Base-by-base conservation (phyloP, 306 rosid genomes). In the Abrus precatorius region DNA sequence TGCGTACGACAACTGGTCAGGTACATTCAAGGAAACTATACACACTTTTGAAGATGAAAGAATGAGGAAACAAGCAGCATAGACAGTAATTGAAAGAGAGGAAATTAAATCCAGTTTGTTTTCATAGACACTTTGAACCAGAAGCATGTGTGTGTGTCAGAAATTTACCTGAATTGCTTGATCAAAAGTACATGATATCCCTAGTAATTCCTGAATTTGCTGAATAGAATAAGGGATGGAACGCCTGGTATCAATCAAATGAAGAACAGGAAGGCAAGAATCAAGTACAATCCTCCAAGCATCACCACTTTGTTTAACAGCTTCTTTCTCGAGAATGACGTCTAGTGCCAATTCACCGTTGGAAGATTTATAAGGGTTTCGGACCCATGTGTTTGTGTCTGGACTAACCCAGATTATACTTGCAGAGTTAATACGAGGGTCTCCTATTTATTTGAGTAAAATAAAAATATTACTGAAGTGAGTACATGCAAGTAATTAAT, bases 281-380 rank as follows among this genome's bases (percentile, higher is more conserved):
- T 95, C 98, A 2, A 91, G 85, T 10, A 93, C 88, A 74, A 85
- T 87, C 85, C 99, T 95, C 99, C 99, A 95, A 30, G 99, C 97
- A 87, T 95, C 99, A 45, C 99, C 99, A 60, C 88, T 92, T 85
- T 85, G 88, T 76, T 93, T 95, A 33, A 93, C 84, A 7, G 85
- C 92, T 1, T 87, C 81, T 85, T 91, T 89, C 84, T 93, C 99
- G 54, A 93, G 82, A 88, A 83, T 55, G 72, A 95, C 62, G 43
- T 95, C 98, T 76, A 95, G 45, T 0, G 99, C 99, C 83, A 92
- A 65, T 85, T 93, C 98, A 69, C 99, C 99, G 74, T 86, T 76
- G n/a, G 84, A 78, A 79, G 89, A 82, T 66, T 84, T 85, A 61
- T 65, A 71, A 34, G 93, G 96, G 68, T 86, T 88, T 77, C 85